Percentiles rank a stretch among this genome's conserved stretches.
phyloP scores from a whole-genome alignment of 78 protist genomes.

The Blattamonas nauphoetae region DNA sequence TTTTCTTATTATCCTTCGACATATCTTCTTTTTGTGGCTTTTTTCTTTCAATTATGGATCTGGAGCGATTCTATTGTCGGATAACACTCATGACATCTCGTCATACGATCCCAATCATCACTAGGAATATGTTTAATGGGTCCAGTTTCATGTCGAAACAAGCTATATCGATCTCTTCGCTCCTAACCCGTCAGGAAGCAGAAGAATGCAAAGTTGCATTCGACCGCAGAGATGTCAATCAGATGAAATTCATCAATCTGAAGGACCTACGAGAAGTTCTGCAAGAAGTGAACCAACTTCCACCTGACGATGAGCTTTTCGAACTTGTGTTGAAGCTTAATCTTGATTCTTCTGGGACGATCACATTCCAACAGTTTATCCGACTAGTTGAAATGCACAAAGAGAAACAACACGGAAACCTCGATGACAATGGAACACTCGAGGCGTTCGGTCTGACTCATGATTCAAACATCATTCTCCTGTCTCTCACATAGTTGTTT shows the following conservation, averaged over 20 bases:
- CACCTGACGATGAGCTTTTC: not conserved
- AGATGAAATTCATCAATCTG: not conserved
- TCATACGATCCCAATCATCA: too few species aligned
- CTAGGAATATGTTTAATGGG: too few species aligned
- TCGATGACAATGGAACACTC: not conserved
- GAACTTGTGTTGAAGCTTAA: not conserved
- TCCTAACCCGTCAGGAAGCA: not conserved
- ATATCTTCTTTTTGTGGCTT: too few species aligned
- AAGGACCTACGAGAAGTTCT: not conserved
- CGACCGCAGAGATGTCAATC: not conserved
- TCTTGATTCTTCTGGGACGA: not conserved
- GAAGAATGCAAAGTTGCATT: constrained; percentile 1
- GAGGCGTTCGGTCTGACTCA: not conserved
- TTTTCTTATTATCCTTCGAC: too few species aligned
- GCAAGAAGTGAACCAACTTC: not conserved
- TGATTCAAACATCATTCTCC: not conserved
- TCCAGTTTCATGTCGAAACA: not conserved
- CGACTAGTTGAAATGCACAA: not conserved
- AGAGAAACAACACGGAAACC: not conserved
- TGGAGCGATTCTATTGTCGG: too few species aligned
- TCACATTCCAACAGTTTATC: not conserved
- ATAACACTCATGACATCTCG: too few species aligned
- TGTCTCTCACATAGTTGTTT: not conserved
- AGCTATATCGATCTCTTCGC: not conserved
- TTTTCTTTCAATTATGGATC: too few species aligned